Percentiles rank a stretch among this genome's conserved stretches.
phyloP scores from a whole-genome alignment of 805 yeast genomes.

The Yarrowia keelungensis region DNA sequence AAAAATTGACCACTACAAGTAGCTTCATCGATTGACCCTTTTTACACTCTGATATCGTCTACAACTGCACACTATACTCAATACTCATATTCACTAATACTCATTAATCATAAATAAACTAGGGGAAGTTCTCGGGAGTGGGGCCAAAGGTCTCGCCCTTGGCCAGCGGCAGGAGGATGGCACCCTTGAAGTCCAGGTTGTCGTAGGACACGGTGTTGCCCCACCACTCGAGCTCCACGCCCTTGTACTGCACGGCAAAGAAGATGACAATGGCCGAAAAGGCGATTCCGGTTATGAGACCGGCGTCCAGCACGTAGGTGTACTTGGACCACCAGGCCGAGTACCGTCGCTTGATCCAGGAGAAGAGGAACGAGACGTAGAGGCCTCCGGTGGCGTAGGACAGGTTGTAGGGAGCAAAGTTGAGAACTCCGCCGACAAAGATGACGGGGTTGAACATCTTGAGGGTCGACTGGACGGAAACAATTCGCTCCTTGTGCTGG shows the following conservation, averaged over 20 bases:
- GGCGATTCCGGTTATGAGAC: conserved; percentile 59
- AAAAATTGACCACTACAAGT: too few species aligned
- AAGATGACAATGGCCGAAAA: conserved; percentile 56
- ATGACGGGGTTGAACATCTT: conserved; percentile 55
- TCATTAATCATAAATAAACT: background rate
- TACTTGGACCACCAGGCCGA: conserved; percentile 62
- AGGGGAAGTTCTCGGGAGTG: conserved; percentile 34
- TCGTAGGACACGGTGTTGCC: conserved; percentile 51
- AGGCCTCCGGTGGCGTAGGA: conserved; percentile 55
- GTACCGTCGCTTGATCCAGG: conserved; percentile 55
- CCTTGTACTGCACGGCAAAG: conserved; percentile 52
- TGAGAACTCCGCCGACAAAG: conserved; percentile 56
- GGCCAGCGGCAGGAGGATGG: conserved; percentile 24
- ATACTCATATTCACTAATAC: background rate
- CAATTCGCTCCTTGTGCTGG: conserved; percentile 40
- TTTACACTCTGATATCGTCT: too few species aligned
- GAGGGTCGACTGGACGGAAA: conserved; percentile 20
- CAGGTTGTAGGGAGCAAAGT: conserved; percentile 55
- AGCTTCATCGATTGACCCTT: too few species aligned
- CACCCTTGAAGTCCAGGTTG: conserved; percentile 33
- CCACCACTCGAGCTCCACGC: conserved; percentile 56
- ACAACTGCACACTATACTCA: background rate
- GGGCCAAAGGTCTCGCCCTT: conserved; percentile 35
- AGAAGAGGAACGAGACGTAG: conserved; percentile 54
- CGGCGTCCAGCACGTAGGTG: conserved; percentile 58